A percentile compares a stretch with the other conserved stretches of the same genome.
phyloP scores from a whole-genome alignment of 2,329 filamentous ascomycete species.

The Fonsecaea nubica region DNA sequence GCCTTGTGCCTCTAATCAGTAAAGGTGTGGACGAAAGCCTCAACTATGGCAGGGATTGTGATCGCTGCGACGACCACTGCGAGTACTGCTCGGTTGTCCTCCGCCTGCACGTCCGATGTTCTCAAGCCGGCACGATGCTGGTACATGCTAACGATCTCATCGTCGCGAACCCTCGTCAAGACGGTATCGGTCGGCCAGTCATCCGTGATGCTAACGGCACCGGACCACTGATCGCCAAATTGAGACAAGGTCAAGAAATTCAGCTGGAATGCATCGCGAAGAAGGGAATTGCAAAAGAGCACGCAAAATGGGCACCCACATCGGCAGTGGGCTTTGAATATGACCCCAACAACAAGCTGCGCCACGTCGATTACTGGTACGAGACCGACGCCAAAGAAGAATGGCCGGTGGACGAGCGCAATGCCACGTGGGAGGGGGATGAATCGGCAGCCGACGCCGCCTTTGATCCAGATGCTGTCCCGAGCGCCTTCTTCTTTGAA shows the following conservation, averaged over 20 bases:
- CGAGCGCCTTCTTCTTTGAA: constrained; percentile 87
- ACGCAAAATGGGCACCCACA: constrained; percentile 96
- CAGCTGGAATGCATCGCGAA: constrained; percentile 92
- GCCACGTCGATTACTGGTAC: constrained; percentile 93
- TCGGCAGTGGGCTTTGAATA: constrained; percentile 96
- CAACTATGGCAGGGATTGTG: constrained; percentile 89
- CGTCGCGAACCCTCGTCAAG: constrained; percentile 71
- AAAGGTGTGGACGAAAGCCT: constrained; percentile 80
- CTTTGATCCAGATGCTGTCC: constrained; percentile 89
- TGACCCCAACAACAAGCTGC: constrained; percentile 94
- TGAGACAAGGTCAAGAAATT: constrained; percentile 87
- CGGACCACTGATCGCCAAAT: constrained; percentile 86
- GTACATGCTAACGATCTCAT: constrained; percentile 91
- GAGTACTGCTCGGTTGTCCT: constrained; percentile 88
- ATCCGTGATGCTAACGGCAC: constrained; percentile 81
- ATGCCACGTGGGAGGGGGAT: constrained; percentile 75
- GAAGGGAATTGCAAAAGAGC: constrained; percentile 98
- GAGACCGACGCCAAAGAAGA: constrained; percentile 82
- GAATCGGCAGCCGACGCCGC: constrained; percentile 82
- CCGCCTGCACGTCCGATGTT: constrained; percentile 83
- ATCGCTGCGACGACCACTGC: constrained; percentile 88
- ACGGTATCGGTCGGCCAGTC: constrained; percentile 80
- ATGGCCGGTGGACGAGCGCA: constrained; percentile 68
- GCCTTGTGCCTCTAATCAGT: constrained; percentile 84
- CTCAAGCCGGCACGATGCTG: constrained; percentile 74